Conservation (phyloP, 148 eudicot genomes). For the Camellia japonica region DNA sequence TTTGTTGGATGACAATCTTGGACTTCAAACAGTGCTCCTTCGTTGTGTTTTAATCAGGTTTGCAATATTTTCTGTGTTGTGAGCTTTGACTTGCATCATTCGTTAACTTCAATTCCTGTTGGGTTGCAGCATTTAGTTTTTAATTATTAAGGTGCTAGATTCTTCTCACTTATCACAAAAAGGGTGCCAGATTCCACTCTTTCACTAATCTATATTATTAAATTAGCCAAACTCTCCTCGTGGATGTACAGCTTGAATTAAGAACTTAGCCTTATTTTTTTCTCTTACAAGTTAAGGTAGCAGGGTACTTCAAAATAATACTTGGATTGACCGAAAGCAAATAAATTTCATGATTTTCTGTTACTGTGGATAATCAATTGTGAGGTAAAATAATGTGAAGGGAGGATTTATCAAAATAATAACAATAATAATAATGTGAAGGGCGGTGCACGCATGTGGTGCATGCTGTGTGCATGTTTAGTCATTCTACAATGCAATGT, state of each 20-base stretch:
- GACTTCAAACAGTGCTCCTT: conserved; percentile 20
- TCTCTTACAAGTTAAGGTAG: not conserved
- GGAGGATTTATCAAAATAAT: too few relatives aligned
- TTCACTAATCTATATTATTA: not conserved
- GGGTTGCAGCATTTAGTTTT: not conserved
- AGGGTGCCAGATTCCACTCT: not conserved
- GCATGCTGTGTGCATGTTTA: too few relatives aligned
- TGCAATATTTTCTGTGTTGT: conserved; percentile 18
- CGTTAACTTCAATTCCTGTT: conserved; percentile 10
- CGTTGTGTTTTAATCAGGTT: conserved; percentile 24
- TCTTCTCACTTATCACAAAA: not conserved
- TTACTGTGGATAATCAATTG: not conserved
- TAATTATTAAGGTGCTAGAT: not conserved
- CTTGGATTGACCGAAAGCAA: not conserved
- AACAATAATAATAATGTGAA: not conserved
- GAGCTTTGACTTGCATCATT: conserved; percentile 6
- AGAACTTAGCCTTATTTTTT: not conserved
- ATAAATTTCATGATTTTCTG: not conserved
- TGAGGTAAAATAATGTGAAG: too few relatives aligned
- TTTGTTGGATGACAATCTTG: conserved; percentile 23
- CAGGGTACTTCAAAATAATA: not conserved
- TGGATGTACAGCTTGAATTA: not conserved
- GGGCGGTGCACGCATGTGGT: too few relatives aligned
- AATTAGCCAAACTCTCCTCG: not conserved
- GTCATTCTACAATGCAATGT: too few relatives aligned